Base-by-base conservation (phyloP, 371 early-diverging fungal species). In the Mucor saturninus region DNA sequence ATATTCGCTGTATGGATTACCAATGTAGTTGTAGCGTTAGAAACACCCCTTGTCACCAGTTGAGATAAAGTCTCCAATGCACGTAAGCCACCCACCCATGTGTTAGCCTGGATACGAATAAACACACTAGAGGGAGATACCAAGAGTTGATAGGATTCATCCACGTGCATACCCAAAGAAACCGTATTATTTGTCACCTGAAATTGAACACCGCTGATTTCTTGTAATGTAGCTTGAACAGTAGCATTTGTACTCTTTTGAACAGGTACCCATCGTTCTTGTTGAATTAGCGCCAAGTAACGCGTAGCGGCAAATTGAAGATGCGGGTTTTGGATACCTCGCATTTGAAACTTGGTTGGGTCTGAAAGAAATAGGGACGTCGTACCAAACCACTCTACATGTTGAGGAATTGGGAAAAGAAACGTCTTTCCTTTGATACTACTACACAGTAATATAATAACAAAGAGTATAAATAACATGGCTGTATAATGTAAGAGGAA, bases 11-110 rank as follows among this genome's bases (percentile, higher is more conserved):
- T 80, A 15, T 81, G 76, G 9, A 68, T 76, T 21, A 87, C 62
- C 28, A 76, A 59, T 21, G 13, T 59, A 43, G 42, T 65, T 37
- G 21, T 21, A 21, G 21, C 21, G 21, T 21, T 21, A 21, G 21
- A 21, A 21, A 21, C 21, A 21, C 21, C 21, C 21, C 35, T 81
- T 72, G 5, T 69, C 77, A 30, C 84, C 65, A 94, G 62, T 65
- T 93, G 93, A 9, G 89, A 83, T 67, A 90, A 86, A 0, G 92
- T 91, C 69, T 88, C 89, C 5, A 94, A 75, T 32, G 83, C 93
- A 59, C 90, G 91, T 51, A 94, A 74, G 28, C 91, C 91, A 40
- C 94, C 94, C 54, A 85, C 91, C 64, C 91, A 83, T 2, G 91
- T 89, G 42, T 77, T 67, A 42, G 93, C 86, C 39, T 68, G 73